These are phyloP conservation scores for Yamadazyma sp. DNA, from an alignment of 805 yeast species.

Conservation along the genomic window DNA sequence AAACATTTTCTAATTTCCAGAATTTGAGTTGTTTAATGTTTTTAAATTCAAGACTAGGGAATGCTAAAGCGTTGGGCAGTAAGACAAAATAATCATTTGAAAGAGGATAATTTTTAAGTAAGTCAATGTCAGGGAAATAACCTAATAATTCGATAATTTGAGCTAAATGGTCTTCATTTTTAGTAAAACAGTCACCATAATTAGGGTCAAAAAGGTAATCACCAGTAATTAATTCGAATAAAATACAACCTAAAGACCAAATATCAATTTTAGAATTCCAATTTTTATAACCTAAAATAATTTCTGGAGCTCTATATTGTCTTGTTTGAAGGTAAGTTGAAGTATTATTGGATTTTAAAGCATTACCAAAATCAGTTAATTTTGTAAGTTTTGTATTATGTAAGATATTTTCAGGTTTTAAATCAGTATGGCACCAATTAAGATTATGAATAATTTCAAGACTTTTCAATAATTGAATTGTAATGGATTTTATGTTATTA, in stretches of 20 bases:
- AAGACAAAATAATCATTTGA: conserved; percentile 38
- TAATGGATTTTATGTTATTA: conserved; percentile 50
- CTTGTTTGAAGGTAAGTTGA: conserved; percentile 90
- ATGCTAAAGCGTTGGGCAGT: conserved; percentile 19
- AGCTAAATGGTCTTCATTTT: conserved; percentile 94
- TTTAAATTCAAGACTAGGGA: too few species aligned
- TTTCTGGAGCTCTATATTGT: conserved; percentile 89
- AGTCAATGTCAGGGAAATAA: conserved; percentile 37
- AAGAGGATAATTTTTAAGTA: conserved; percentile 36
- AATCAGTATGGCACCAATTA: conserved; percentile 39
- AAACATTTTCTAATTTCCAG: conserved; percentile 50
- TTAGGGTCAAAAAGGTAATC: conserved; percentile 91
- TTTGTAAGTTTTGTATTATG: conserved; percentile 40
- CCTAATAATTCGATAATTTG: conserved; percentile 68
- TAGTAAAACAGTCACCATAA: conserved; percentile 67
- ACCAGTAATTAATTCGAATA: conserved; percentile 88
- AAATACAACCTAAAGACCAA: conserved; percentile 90
- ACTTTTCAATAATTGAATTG: conserved; percentile 53
- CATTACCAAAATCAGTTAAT: conserved; percentile 92
- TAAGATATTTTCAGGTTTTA: conserved; percentile 32
- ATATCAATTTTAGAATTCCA: conserved; percentile 96
- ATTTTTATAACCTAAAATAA: conserved; percentile 42
- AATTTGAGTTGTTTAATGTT: conserved; percentile 47
- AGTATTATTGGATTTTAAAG: conserved; percentile 76
- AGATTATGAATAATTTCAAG: conserved; percentile 59